phyloP scores from a whole-genome alignment of 2,329 filamentous ascomycete genomes.

The Ceratocystis colombiana region DNA sequence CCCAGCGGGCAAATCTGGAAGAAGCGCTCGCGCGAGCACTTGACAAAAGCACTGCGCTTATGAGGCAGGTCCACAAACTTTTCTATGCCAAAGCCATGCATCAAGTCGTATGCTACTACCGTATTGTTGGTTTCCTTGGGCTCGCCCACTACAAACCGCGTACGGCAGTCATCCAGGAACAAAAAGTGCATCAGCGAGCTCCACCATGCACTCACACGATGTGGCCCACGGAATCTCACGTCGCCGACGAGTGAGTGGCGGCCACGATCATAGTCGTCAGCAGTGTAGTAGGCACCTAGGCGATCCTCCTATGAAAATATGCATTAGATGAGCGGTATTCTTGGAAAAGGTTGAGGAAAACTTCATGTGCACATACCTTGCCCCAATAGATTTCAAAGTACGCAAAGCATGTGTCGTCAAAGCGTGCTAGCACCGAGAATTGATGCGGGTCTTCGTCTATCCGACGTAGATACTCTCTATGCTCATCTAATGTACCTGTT shows the following conservation, averaged over 20 bases:
- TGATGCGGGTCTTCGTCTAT: slow-evolving; percentile 63
- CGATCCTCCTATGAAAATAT: slow-evolving; percentile 42
- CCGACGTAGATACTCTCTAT: slow-evolving; percentile 58
- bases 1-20: slow-evolving; percentile 56
- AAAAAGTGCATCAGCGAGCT: slow-evolving; percentile 53
- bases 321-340: slow-evolving; percentile 17
- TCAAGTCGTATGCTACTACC: slow-evolving; percentile 63
- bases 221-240: slow-evolving; percentile 49
- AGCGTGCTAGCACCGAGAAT: slow-evolving; percentile 58
- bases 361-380: slow-evolving; percentile 35
- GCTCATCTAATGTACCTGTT: slow-evolving; percentile 64
- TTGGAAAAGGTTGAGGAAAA: background rate
- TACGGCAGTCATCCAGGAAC: slow-evolving; percentile 52
- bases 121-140: slow-evolving; percentile 61
- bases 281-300: slow-evolving; percentile 46
- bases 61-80: slow-evolving; percentile 64
- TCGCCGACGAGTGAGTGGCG: slow-evolving; percentile 51
- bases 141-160: slow-evolving; percentile 52
- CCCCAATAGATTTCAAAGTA: slow-evolving; percentile 79
- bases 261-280: slow-evolving; percentile 48
- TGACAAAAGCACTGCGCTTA: slow-evolving; percentile 58
- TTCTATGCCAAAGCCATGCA: slow-evolving; percentile 61
- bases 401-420: slow-evolving; percentile 60
- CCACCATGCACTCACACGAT: slow-evolving; percentile 53
- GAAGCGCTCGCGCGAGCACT: slow-evolving; percentile 56